Evolutionary conservation across 73 alveolate species (phyloP).

Genomic region (Stentor coeruleus): DNA sequence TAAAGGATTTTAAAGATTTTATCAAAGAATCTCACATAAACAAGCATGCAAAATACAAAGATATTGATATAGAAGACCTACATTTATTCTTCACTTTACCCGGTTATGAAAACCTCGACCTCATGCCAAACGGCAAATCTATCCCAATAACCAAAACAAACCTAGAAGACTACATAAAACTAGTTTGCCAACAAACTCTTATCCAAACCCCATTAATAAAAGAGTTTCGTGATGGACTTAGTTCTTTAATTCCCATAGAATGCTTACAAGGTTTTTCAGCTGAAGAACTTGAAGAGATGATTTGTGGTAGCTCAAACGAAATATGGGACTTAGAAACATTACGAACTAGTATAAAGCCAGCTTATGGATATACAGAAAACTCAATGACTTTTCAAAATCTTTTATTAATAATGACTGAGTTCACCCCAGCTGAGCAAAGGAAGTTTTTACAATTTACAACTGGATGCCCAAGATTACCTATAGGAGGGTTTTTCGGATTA

Average conservation of each 20-base stretch:
- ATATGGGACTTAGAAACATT: conserved; percentile 55
- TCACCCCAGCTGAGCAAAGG: conserved; percentile 50
- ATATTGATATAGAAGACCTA: conserved; percentile 51
- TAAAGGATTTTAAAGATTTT: conserved; percentile 49
- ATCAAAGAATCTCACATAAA: conserved; percentile 14
- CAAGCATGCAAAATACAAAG: neutral
- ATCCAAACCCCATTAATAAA: conserved; percentile 50
- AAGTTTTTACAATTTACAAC: conserved; percentile 66
- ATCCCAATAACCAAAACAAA: conserved; percentile 57
- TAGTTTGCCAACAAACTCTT: conserved; percentile 58
- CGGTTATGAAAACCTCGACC: conserved; percentile 65
- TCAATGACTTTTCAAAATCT: conserved; percentile 53
- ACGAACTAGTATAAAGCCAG: conserved; percentile 62
- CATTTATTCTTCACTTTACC: conserved; percentile 77
- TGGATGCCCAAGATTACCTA: conserved; percentile 94
- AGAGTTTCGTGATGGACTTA: conserved; percentile 79
- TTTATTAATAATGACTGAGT: conserved; percentile 17
- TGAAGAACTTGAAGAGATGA: conserved; percentile 74
- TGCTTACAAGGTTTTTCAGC: conserved; percentile 62
- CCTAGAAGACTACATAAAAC: conserved; percentile 72
- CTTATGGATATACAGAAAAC: conserved; percentile 75
- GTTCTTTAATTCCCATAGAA: conserved; percentile 56
- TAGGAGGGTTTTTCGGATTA: conserved; percentile 89
- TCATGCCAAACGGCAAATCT: conserved; percentile 60
- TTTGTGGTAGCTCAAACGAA: conserved; percentile 65